A percentile compares a stretch with the other conserved stretches of the same genome.
These are phyloP conservation scores for Trichoderma sp. DNA, from an alignment of 2,329 filamentous ascomycete species.

Conservation along the genomic window DNA sequence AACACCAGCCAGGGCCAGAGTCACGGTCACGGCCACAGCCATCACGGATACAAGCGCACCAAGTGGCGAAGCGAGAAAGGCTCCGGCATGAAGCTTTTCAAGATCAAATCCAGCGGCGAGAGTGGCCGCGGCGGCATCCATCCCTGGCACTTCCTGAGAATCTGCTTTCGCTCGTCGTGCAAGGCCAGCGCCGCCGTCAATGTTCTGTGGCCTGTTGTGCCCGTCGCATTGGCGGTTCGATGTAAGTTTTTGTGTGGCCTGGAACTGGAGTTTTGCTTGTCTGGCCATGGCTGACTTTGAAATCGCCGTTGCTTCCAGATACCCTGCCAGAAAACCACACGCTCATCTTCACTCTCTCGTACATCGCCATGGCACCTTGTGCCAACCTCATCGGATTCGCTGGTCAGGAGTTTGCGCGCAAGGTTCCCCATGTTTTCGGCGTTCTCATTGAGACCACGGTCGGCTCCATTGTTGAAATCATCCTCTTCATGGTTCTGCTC, in stretches of 20 bases:
- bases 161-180: slow-evolving; percentile 44
- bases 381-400: slow-evolving; percentile 48
- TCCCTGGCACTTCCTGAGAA: slow-evolving; percentile 39
- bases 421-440: slow-evolving; percentile 60
- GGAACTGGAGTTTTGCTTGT: not conserved
- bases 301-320: slow-evolving; percentile 27
- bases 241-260: slow-evolving; percentile 29
- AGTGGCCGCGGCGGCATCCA: slow-evolving; percentile 44
- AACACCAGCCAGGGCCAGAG: not conserved
- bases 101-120: slow-evolving; percentile 37
- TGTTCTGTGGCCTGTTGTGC: slow-evolving; percentile 48
- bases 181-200: slow-evolving; percentile 46
- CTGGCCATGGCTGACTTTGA: not conserved
- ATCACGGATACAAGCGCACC: not conserved
- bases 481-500: slow-evolving; percentile 77
- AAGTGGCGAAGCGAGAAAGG: not conserved
- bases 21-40: not conserved
- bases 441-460: slow-evolving; percentile 50
- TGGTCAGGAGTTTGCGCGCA: slow-evolving; percentile 54
- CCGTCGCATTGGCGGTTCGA: slow-evolving; percentile 37
- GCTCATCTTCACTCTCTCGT: slow-evolving; percentile 46
- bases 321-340: slow-evolving; percentile 25
- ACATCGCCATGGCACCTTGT: slow-evolving; percentile 47
- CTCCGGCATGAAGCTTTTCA: not conserved
- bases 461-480: slow-evolving; percentile 71